Conservation (phyloP, 495 filamentous ascomycete species). For the Beverwykella pulmonaria region DNA sequence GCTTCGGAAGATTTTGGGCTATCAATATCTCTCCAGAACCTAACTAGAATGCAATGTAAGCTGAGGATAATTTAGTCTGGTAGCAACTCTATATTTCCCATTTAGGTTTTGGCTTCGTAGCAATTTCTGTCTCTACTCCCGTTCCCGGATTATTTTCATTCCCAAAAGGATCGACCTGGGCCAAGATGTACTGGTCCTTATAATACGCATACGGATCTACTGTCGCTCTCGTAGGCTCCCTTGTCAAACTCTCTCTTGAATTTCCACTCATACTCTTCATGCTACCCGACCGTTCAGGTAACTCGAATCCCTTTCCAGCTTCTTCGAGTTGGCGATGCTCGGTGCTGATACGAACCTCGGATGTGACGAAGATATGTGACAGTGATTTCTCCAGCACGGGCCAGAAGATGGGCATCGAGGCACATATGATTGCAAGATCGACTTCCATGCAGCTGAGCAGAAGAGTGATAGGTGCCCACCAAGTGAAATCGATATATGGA, state of each 20-base stretch:
- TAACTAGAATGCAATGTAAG: neutral
- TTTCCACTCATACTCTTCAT: conserved; percentile 15
- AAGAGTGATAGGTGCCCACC: conserved; percentile 24
- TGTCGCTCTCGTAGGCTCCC: neutral
- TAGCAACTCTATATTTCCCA: conserved; percentile 16
- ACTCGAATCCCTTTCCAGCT: conserved; percentile 11
- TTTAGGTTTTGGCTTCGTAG: conserved; percentile 11
- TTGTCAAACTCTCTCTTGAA: conserved; percentile 16
- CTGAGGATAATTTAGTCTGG: too few species aligned
- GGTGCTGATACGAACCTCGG: conserved; percentile 27
- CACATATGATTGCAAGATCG: conserved; percentile 30
- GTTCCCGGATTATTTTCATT: neutral
- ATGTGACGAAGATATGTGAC: conserved; percentile 28
- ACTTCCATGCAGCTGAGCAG: conserved; percentile 32
- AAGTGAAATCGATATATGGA: conserved; percentile 31
- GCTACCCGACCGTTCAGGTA: neutral
- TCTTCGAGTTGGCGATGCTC: conserved; percentile 13
- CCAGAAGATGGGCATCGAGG: conserved; percentile 36
- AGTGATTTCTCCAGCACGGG: conserved; percentile 24
- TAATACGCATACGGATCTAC: conserved; percentile 11
- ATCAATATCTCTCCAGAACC: neutral
- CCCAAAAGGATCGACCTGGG: conserved; percentile 21
- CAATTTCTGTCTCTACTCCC: conserved; percentile 16
- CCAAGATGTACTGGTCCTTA: conserved; percentile 22
- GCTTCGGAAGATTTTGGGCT: too few species aligned